These are phyloP conservation scores for Penicillium italicum DNA, from an alignment of 2,329 filamentous ascomycete genomes.

Conservation along the genomic window DNA sequence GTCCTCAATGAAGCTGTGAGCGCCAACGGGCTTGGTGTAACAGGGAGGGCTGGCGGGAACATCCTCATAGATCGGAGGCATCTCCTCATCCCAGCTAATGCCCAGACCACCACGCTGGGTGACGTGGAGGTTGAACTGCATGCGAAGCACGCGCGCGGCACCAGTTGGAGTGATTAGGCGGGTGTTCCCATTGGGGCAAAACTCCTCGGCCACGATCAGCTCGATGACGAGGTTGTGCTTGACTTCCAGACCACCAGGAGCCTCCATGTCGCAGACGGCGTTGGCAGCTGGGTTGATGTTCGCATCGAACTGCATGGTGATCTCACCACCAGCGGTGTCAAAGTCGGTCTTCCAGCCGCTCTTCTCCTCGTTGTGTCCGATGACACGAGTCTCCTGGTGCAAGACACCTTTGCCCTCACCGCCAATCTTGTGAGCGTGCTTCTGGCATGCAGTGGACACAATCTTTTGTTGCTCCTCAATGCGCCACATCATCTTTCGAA, in stretches of 20 bases:
- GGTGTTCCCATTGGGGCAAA: slow-evolving; percentile 64
- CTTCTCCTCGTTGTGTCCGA: slow-evolving; percentile 79
- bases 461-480: slow-evolving; percentile 84
- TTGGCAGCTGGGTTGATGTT: slow-evolving; percentile 58
- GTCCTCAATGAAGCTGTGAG: slow-evolving; percentile 45
- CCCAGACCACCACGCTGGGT: slow-evolving; percentile 83
- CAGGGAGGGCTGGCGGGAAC: slow-evolving; percentile 80
- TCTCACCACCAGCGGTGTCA: slow-evolving; percentile 63
- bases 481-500: slow-evolving; percentile 89
- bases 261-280: slow-evolving; percentile 74
- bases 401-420: slow-evolving; percentile 66
- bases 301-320: slow-evolving; percentile 76
- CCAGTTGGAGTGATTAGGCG: slow-evolving; percentile 80
- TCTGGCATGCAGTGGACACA: slow-evolving; percentile 72
- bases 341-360: slow-evolving; percentile 86
- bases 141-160: slow-evolving; percentile 82
- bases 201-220: slow-evolving; percentile 91
- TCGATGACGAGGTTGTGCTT: slow-evolving; percentile 85
- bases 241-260: slow-evolving; percentile 70
- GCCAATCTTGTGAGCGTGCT: slow-evolving; percentile 65
- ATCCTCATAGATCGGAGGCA: slow-evolving; percentile 89
- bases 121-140: slow-evolving; percentile 80
- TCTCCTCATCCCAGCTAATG: slow-evolving; percentile 95
- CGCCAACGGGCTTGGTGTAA: slow-evolving; percentile 50
- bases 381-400: slow-evolving; percentile 70